Evolutionary conservation across 1,139 yeast species (phyloP).

Genomic region (Candida albicans): DNA sequence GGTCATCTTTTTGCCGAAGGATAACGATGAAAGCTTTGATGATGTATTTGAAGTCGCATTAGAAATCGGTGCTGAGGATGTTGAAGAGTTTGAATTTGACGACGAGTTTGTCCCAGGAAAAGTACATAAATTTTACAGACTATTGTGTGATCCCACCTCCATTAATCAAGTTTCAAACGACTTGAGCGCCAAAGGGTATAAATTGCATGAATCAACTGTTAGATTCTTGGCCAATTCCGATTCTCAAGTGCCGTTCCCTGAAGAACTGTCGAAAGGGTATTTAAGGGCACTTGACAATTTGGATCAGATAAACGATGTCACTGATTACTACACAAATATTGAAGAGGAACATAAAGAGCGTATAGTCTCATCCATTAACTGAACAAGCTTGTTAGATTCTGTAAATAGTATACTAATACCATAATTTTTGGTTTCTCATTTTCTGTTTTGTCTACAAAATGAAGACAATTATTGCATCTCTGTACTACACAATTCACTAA

Average conservation of each 20-base stretch:
- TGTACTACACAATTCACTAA: too few relatives aligned
- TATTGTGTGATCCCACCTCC: conserved; percentile 61
- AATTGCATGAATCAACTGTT: conserved; percentile 68
- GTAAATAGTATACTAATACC: conserved; percentile 2
- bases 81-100: conserved; percentile 51
- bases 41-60: conserved; percentile 68
- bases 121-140: conserved; percentile 35
- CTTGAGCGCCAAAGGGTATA: conserved; percentile 54
- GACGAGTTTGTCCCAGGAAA: conserved; percentile 33
- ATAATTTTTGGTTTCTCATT: background rate
- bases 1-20: conserved; percentile 49
- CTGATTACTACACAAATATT: conserved; percentile 68
- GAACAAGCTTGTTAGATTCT: background rate
- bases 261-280: conserved; percentile 50
- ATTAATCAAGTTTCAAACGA: conserved; percentile 61
- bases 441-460: background rate
- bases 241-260: conserved; percentile 53
- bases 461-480: background rate
- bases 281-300: conserved; percentile 60
- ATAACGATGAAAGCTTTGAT: conserved; percentile 50
- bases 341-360: conserved; percentile 19
- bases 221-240: conserved; percentile 68
- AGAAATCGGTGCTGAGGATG: conserved; percentile 85
- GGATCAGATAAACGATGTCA: conserved; percentile 79
- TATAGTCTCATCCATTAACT: conserved; percentile 8